A percentile compares a stretch with the other conserved stretches of the same genome.
Evolutionary conservation across 495 filamentous ascomycete genomes (phyloP).

Genomic region (Hamigera avellanea): DNA sequence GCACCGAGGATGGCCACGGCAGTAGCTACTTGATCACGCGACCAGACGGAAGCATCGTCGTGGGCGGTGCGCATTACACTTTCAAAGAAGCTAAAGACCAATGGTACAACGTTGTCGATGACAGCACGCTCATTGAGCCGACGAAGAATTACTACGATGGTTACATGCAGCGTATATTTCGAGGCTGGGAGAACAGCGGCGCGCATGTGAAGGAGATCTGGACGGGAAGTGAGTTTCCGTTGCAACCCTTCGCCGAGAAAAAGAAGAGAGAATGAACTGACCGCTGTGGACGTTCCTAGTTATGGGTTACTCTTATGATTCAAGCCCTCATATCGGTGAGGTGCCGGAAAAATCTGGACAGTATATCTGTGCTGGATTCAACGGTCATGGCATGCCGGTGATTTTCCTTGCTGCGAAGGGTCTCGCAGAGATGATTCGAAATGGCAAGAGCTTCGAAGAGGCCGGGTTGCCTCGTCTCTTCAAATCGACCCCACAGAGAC

Average conservation of each 20-base stretch:
- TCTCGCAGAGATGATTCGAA: constrained; percentile 33
- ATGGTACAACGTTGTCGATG: constrained; percentile 43
- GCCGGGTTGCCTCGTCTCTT: constrained; percentile 26
- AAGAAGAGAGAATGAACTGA: no score
- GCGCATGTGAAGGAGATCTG: constrained; percentile 33
- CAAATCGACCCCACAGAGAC: constrained; percentile 21
- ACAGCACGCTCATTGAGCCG: constrained; percentile 44
- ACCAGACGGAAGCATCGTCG: constrained; percentile 61
- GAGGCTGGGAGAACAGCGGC: constrained; percentile 34
- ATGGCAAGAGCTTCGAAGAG: constrained; percentile 23
- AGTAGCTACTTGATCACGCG: constrained; percentile 55
- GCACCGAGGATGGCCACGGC: constrained; percentile 11
- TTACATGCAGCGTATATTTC: constrained; percentile 36
- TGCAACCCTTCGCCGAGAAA: no score
- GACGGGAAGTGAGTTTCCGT: no score
- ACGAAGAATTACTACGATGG: constrained; percentile 45
- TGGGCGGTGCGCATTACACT: constrained; percentile 43
- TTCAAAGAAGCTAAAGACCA: constrained; percentile 39
- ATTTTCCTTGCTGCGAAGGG: constrained; percentile 31
- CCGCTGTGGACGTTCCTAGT: no score
- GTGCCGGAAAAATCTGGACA: constrained; percentile 30
- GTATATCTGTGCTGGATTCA: constrained; percentile 40
- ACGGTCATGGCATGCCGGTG: constrained; percentile 43
- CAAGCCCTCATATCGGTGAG: constrained; percentile 34
- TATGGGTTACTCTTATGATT: constrained; percentile 34